Evolutionary conservation across 768 basidiomycete species (phyloP).

Genomic region (Lactarius pseudohatsudake): DNA sequence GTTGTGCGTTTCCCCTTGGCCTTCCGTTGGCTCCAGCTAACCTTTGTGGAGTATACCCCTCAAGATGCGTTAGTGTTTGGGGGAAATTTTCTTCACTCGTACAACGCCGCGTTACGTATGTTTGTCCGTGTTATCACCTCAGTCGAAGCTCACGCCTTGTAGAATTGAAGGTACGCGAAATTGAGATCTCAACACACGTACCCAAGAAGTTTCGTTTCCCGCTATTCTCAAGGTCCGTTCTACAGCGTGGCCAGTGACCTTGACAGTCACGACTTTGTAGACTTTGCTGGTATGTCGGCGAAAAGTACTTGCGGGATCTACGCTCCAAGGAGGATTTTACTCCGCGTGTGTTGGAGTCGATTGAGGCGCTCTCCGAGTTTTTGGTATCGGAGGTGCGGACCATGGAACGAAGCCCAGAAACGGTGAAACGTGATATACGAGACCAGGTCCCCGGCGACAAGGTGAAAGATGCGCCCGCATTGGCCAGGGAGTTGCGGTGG

Average conservation of each 20-base stretch:
- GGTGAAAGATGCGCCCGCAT: constrained; percentile 75
- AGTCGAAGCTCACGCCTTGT: constrained; percentile 23
- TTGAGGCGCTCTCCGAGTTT: constrained; percentile 71
- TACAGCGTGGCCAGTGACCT: not conserved
- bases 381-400: constrained; percentile 73
- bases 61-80: constrained; percentile 93
- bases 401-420: constrained; percentile 69
- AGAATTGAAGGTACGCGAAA: constrained; percentile 88
- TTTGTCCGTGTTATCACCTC: not conserved
- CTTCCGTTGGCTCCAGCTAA: not conserved
- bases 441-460: constrained; percentile 81
- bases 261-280: constrained; percentile 39
- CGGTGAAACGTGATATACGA: constrained; percentile 71
- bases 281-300: constrained; percentile 89
- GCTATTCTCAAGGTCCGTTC: constrained; percentile 32
- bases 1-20: constrained; percentile 59
- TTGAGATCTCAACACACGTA: constrained; percentile 90
- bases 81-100: constrained; percentile 96
- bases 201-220: constrained; percentile 56
- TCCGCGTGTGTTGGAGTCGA: constrained; percentile 65
- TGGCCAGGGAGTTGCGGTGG: constrained; percentile 88
- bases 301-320: constrained; percentile 74
- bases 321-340: constrained; percentile 54
- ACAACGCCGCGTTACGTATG: constrained; percentile 83
- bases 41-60: constrained; percentile 73